A percentile compares a stretch with the other conserved stretches of the same genome.
phyloP scores from a whole-genome alignment of 306 rosid genomes.

The Argentina anserina region DNA sequence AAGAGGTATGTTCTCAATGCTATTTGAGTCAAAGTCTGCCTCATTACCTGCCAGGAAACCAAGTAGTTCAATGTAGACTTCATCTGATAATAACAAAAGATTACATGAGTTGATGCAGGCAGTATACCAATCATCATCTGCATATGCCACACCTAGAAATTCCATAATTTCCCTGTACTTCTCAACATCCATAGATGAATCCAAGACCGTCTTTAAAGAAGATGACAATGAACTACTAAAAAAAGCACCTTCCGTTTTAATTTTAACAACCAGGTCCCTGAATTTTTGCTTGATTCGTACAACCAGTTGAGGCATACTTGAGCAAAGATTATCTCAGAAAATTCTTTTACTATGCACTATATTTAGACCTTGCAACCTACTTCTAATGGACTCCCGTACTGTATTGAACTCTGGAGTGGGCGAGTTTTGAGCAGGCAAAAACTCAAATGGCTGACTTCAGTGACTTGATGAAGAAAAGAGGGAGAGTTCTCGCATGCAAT shows the following conservation, averaged over 20 bases:
- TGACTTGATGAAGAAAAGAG: constrained; percentile 1
- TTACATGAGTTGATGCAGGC: constrained; percentile 8
- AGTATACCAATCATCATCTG: constrained; percentile 1
- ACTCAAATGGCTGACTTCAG: constrained; percentile 6
- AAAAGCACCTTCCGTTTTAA: constrained; percentile 2
- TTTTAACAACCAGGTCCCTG: neutral
- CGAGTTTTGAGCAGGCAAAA: constrained; percentile 13
- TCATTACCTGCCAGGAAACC: constrained; percentile 12
- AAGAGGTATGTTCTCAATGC: neutral
- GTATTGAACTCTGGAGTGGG: neutral
- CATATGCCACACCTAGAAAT: constrained; percentile 5
- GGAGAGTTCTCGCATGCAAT: neutral
- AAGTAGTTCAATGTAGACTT: constrained; percentile 17
- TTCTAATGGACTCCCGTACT: constrained; percentile 3
- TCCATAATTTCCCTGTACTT: neutral
- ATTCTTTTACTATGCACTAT: constrained; percentile 13
- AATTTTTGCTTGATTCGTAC: constrained; percentile 13
- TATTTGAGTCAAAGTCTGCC: neutral
- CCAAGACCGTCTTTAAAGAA: constrained; percentile 11
- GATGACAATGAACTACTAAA: neutral
- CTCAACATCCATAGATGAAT: constrained; percentile 2
- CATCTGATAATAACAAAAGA: constrained; percentile 8
- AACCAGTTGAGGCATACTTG: neutral
- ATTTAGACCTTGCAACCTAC: neutral
- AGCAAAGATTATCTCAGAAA: neutral